These are phyloP conservation scores for Coemansia sp. DNA, from an alignment of 192 early-diverging fungal genomes.

Conservation along the genomic window DNA sequence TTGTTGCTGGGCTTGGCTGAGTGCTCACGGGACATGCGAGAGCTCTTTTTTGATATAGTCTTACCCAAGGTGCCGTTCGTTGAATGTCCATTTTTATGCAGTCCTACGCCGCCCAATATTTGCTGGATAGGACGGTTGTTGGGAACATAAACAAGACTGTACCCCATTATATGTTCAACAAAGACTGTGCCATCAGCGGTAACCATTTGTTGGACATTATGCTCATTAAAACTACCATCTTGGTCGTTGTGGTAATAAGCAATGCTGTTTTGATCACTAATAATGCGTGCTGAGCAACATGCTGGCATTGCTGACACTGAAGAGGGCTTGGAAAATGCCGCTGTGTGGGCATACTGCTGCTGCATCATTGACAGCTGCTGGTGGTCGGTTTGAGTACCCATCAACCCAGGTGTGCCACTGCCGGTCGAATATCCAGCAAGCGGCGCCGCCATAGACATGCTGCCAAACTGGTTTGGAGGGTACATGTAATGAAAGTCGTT, in stretches of 20 bases:
- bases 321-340: conserved; percentile 11
- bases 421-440: not conserved
- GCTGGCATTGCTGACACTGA: conserved; percentile 11
- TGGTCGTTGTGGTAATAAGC: conserved; percentile 35
- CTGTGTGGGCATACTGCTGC: conserved; percentile 18
- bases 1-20: conserved; percentile 50
- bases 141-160: conserved; percentile 39
- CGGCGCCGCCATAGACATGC: conserved; percentile 4
- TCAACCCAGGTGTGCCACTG: conserved; percentile 17
- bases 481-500: conserved; percentile 41
- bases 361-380: conserved; percentile 27
- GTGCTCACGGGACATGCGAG: no score
- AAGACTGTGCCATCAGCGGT: conserved; percentile 34
- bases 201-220: conserved; percentile 35
- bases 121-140: conserved; percentile 22
- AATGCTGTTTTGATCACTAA: conserved; percentile 26
- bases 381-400: conserved; percentile 13
- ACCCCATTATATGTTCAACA: conserved; percentile 42
- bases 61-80: not conserved
- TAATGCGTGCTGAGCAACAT: conserved; percentile 19
- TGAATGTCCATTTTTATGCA: not conserved
- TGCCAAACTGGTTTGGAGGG: conserved; percentile 20
- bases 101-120: conserved; percentile 15
- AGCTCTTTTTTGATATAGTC: no score
- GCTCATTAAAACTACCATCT: conserved; percentile 14